Evolutionary conservation across 371 early-diverging fungal species (phyloP).

Genomic region (Rhizopus delemar): DNA sequence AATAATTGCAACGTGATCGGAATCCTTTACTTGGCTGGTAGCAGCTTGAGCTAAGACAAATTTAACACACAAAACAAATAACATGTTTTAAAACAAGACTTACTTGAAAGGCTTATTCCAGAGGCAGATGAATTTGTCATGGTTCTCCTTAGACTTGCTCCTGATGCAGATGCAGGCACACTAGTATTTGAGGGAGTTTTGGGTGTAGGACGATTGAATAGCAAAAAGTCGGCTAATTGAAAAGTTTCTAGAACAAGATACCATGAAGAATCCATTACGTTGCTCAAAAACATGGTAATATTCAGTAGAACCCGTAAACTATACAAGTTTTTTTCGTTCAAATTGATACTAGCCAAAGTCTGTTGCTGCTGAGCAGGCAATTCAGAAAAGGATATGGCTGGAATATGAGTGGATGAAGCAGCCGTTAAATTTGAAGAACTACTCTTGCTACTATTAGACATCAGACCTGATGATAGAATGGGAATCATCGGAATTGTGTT

Average conservation of each 20-base stretch:
- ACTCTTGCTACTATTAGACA: slow-evolving; percentile 18
- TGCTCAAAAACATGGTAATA: slow-evolving; percentile 74
- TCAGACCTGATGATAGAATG: slow-evolving; percentile 43
- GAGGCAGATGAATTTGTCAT: slow-evolving; percentile 21
- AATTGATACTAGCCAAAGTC: slow-evolving; percentile 40
- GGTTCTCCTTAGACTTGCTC: slow-evolving; percentile 31
- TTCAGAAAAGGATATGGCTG: slow-evolving; percentile 37
- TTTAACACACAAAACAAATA: not conserved
- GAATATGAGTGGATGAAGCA: slow-evolving; percentile 12
- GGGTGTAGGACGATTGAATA: slow-evolving; percentile 50
- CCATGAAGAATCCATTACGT: slow-evolving; percentile 84
- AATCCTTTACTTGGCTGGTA: slow-evolving; percentile 41
- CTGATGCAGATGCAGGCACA: slow-evolving; percentile 4
- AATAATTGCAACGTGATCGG: slow-evolving; percentile 58
- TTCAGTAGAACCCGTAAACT: slow-evolving; percentile 76
- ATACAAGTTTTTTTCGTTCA: slow-evolving; percentile 78
- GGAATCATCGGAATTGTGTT: slow-evolving; percentile 68
- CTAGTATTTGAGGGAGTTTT: slow-evolving; percentile 28
- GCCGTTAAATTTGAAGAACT: slow-evolving; percentile 31
- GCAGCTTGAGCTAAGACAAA: slow-evolving; percentile 16
- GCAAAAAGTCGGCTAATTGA: slow-evolving; percentile 75
- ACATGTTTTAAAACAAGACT: slow-evolving; percentile 15
- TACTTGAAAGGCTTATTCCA: slow-evolving; percentile 21
- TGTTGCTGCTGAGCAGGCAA: slow-evolving; percentile 48
- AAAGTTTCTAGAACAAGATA: slow-evolving; percentile 84